phyloP scores from a whole-genome alignment of 2,329 filamentous ascomycete species.

The Ophiostoma piceae region DNA sequence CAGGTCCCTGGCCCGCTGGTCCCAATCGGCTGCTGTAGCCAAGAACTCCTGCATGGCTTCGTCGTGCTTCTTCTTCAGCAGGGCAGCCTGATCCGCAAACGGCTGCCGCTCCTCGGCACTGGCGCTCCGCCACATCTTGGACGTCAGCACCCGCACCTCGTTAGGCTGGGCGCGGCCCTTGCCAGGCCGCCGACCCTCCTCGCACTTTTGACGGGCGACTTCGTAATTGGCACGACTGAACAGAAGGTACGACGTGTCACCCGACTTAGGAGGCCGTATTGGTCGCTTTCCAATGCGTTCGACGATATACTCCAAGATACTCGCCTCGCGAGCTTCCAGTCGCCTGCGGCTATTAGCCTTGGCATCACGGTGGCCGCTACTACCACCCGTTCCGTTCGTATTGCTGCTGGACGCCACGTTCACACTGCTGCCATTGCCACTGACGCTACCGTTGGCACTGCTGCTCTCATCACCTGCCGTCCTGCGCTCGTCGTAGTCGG shows the following conservation, averaged over 20 bases:
- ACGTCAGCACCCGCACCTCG: conserved; percentile 78
- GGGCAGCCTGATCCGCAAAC: conserved; percentile 68
- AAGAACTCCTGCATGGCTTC: conserved; percentile 56
- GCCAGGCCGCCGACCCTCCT: conserved; percentile 58
- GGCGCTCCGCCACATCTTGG: conserved; percentile 85
- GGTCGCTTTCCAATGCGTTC: conserved; percentile 68
- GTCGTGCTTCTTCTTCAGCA: conserved; percentile 62
- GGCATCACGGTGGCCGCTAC: conserved; percentile 36
- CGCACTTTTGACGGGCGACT: conserved; percentile 53
- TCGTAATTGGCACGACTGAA: conserved; percentile 77
- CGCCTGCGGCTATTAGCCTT: conserved; percentile 41
- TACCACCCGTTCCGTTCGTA: conserved; percentile 30
- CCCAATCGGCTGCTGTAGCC: conserved; percentile 63
- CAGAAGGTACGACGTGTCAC: conserved; percentile 80
- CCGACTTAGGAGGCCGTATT: conserved; percentile 63
- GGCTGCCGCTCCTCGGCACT: conserved; percentile 65
- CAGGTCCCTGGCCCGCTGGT: conserved; percentile 56
- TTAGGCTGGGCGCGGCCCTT: conserved; percentile 65
- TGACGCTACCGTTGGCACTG: conserved; percentile 9
- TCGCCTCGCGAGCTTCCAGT: conserved; percentile 52
- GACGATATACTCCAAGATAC: conserved; percentile 48
- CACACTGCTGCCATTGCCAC: conserved; percentile 19
- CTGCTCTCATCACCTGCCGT: background rate
- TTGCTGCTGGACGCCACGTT: conserved; percentile 26
- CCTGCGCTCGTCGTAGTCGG: conserved; percentile 23